phyloP scores from a whole-genome alignment of 495 filamentous ascomycete species.

The Peziza echinospora region DNA sequence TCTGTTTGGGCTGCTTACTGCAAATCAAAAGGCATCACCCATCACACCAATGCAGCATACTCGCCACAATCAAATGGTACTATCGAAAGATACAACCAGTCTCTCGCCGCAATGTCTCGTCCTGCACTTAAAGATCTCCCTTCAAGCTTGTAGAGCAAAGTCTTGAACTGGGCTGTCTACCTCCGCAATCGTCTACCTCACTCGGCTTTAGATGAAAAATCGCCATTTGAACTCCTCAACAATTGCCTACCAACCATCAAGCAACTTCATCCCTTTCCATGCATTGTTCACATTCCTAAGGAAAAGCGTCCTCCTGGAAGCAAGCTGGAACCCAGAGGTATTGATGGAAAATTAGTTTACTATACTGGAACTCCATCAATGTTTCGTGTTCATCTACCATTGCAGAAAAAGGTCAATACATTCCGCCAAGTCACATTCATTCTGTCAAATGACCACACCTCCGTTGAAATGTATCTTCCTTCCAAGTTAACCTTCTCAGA shows the following conservation, averaged over 20 bases:
- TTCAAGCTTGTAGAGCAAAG: neutral
- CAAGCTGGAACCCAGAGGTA: neutral
- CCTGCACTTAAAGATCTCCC: neutral
- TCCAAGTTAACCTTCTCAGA: too few relatives aligned
- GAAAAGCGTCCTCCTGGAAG: neutral
- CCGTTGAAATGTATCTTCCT: neutral
- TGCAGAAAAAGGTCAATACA: neutral
- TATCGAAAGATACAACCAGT: conserved; percentile 3
- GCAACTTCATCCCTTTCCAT: neutral
- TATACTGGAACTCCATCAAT: conserved; percentile 1
- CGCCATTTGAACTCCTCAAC: too few relatives aligned
- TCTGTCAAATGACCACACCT: neutral
- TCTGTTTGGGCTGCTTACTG: neutral
- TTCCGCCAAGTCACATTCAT: neutral
- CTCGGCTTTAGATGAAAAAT: neutral
- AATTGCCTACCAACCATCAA: neutral
- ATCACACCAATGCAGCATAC: neutral
- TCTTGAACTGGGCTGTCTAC: neutral
- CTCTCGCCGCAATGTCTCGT: neutral
- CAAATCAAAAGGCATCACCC: neutral
- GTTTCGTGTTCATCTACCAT: neutral
- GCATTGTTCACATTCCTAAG: conserved; percentile 1
- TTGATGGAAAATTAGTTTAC: neutral
- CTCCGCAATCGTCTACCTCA: neutral
- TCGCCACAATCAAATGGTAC: neutral